Conservation (phyloP, 2,329 filamentous ascomycete genomes). For the Aspergillus eucalypticola region DNA sequence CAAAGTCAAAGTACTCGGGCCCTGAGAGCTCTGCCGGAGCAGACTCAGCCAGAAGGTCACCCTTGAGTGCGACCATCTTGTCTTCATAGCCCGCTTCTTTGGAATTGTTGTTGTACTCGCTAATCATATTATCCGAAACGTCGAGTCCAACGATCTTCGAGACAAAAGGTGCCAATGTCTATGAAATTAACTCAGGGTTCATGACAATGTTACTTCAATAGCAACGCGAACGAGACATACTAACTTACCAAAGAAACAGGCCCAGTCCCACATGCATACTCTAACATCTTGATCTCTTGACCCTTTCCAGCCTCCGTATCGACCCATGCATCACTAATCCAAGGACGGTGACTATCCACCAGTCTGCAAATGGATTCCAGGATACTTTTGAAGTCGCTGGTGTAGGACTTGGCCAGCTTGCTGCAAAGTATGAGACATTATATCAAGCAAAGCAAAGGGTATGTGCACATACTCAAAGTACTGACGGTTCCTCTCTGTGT, state of each 20-base stretch:
- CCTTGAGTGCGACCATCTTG: constrained; percentile 59
- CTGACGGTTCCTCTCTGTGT: constrained; percentile 40
- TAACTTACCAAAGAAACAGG: constrained; percentile 61
- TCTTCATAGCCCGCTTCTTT: constrained; percentile 51
- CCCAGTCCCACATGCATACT: constrained; percentile 76
- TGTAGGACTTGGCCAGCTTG: constrained; percentile 57
- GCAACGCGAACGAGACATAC: not conserved
- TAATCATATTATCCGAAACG: constrained; percentile 69
- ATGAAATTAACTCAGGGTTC: constrained; percentile 1
- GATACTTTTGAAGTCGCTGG: constrained; percentile 57
- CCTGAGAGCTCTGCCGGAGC: constrained; percentile 59
- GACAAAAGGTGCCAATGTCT: constrained; percentile 62
- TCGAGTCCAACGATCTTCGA: constrained; percentile 69
- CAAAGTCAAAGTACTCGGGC: constrained; percentile 67
- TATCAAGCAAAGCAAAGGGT: not conserved
- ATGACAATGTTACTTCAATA: not conserved
- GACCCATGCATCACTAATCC: constrained; percentile 62
- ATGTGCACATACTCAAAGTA: constrained; percentile 43
- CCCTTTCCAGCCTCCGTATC: constrained; percentile 33
- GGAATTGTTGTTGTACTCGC: constrained; percentile 64
- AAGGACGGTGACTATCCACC: constrained; percentile 56
- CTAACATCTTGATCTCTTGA: constrained; percentile 57
- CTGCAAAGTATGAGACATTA: constrained; percentile 34
- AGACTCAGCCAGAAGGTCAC: constrained; percentile 57
- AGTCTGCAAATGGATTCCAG: constrained; percentile 57